Evolutionary conservation across 495 filamentous ascomycete genomes (phyloP), one percentile per base, ranked within the genome.

Genomic region (Cenococcum geophilum): DNA sequence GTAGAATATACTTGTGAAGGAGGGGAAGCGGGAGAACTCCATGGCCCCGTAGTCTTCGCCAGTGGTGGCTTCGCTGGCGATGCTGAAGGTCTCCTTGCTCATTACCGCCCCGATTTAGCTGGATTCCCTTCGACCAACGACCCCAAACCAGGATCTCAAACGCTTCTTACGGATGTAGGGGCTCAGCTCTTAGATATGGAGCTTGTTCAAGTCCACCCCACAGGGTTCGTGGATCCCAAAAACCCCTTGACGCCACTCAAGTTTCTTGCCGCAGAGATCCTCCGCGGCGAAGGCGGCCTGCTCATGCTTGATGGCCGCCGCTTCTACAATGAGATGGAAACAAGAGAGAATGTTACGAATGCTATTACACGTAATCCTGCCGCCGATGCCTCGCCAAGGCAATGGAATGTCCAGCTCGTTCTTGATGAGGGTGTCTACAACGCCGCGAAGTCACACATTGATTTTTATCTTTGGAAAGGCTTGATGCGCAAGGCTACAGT

Each of bases 201-300:
- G 1, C 70, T 71, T 57, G 79, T 83, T 12, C 80, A 83, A 68
- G 75, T 83, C 21, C 81, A 84, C 68, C 88, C 88, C 4, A 90
- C 88, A 1, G 86, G 86, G 54, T 83, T 91, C 51, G 78, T 90
- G 3, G 87, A 90, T 70, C 85, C 87, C 21, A 82, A 68, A 9
- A 63, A 68, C 45, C 68, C 73, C 3, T 12, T 35, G 0, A 61
- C 68, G 6, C 60, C 67, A 36, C 71, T 82, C 35, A 84, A 85
- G 69, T 80, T 86, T 64, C 75, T 85, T n/a, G 82, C 83, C 0
- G 82, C 83, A 0, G 83, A 86, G 69, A 73, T 82, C 50, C 67
- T 86, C 32, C 68, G 82, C 0, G 82, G 82, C 0, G 82, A 84
- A 65, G 83, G 82, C 4, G 83, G 82, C 0, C 75, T 85, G 14